These are phyloP conservation scores for Dactylonectria macrodidyma DNA, from an alignment of 2,329 filamentous ascomycete species.

Conservation along the genomic window DNA sequence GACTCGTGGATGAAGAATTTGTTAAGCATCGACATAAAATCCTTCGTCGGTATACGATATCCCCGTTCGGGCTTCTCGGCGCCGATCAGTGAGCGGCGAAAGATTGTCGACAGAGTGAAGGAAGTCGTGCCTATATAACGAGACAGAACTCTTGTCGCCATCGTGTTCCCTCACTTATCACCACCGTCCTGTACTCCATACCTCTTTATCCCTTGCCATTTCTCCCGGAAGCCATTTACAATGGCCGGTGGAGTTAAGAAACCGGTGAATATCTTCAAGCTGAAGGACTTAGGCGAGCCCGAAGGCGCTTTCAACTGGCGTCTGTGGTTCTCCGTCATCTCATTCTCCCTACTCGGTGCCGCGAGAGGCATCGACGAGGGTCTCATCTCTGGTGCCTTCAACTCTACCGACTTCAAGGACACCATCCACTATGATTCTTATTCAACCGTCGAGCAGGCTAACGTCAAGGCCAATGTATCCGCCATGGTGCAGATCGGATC, in stretches of 20 bases:
- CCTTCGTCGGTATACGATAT: no score
- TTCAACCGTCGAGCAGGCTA: constrained; percentile 68
- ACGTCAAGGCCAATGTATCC: constrained; percentile 83
- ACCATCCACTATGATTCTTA: constrained; percentile 72
- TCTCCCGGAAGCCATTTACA: background rate
- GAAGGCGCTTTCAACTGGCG: constrained; percentile 82
- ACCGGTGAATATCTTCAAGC: constrained; percentile 74
- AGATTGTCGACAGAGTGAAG: no score
- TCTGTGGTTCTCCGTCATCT: constrained; percentile 82
- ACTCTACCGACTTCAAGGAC: constrained; percentile 73
- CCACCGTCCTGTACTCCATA: background rate
- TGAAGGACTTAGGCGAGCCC: constrained; percentile 76
- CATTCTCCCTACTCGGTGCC: constrained; percentile 82
- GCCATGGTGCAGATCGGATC: constrained; percentile 87
- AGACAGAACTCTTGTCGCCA: no score
- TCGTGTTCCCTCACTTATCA: no score
- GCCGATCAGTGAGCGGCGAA: no score
- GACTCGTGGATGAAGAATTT: no score
- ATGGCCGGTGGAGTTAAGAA: constrained; percentile 69
- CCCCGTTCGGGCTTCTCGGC: no score
- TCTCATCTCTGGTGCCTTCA: constrained; percentile 80
- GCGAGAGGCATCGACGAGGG: constrained; percentile 87
- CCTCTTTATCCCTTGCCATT: background rate
- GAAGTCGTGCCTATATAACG: no score
- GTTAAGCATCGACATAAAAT: no score